Percentiles rank a stretch among this genome's conserved stretches.
These are phyloP conservation scores for Paspalum vaginatum DNA, from an alignment of 176 grass and related monocot species.

Conservation along the genomic window DNA sequence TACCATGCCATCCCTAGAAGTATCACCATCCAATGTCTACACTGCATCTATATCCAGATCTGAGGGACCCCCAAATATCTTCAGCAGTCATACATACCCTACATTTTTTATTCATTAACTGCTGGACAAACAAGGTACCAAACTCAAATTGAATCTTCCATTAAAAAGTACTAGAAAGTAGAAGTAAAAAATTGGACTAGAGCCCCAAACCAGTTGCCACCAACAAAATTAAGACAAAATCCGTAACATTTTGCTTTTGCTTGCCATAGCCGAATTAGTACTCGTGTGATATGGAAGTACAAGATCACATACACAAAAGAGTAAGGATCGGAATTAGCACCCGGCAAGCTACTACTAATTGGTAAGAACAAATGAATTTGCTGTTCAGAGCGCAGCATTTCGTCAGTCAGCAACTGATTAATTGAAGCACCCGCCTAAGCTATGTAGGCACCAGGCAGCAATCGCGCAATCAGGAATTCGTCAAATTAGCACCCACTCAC, in stretches of 20 bases:
- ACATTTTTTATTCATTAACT: constrained; percentile 4
- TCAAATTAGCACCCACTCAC: not conserved
- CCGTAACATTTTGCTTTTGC: not conserved
- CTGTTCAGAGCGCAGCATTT: not conserved
- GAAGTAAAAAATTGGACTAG: not conserved
- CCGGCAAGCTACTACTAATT: not conserved
- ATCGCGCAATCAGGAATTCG: not conserved
- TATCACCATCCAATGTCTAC: constrained; percentile 33
- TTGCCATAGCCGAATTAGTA: not conserved
- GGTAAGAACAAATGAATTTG: not conserved
- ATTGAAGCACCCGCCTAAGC: not conserved
- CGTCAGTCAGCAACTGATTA: not conserved
- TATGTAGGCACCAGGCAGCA: not conserved
- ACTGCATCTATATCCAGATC: constrained; percentile 25
- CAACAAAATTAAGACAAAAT: not conserved
- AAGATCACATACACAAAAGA: not conserved
- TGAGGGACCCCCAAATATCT: not conserved
- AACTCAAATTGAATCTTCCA: not conserved
- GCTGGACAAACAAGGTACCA: not conserved
- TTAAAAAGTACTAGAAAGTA: not conserved
- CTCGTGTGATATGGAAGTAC: not conserved
- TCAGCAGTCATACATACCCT: no score
- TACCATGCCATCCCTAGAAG: constrained; percentile 15
- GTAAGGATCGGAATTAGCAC: not conserved
- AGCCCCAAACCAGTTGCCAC: not conserved